phyloP scores from a whole-genome alignment of 805 yeast species.

The Gaillardinia entomophila region DNA sequence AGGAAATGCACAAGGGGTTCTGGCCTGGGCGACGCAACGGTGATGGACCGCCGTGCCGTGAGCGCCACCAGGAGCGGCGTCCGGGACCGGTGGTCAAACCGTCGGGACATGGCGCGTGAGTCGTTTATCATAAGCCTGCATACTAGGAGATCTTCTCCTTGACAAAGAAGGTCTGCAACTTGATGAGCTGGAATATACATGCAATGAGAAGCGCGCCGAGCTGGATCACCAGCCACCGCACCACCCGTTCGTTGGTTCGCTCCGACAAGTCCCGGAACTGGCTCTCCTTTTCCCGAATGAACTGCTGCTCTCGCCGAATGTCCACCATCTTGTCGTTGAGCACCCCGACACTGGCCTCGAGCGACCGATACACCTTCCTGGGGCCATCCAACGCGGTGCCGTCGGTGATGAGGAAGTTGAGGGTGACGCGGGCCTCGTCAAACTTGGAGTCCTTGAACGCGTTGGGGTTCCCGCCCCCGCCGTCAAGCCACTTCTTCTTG shows the following conservation, averaged over 20 bases:
- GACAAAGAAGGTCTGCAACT: constrained; percentile 11
- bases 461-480: constrained; percentile 6
- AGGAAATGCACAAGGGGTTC: constrained; percentile 5
- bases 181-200: constrained; percentile 16
- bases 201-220: constrained; percentile 9
- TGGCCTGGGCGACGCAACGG: not conserved
- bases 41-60: constrained; percentile 5
- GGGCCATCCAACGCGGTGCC: constrained; percentile 9
- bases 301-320: constrained; percentile 2
- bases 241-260: constrained; percentile 14
- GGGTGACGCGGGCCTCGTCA: constrained; percentile 10
- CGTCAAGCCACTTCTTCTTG: constrained; percentile 10
- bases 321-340: constrained; percentile 1
- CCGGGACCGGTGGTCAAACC: constrained; percentile 35
- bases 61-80: constrained; percentile 19
- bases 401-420: constrained; percentile 19
- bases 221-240: constrained; percentile 17
- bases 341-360: not conserved
- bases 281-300: constrained; percentile 18
- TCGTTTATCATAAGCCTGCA: not conserved
- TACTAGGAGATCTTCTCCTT: constrained; percentile 5
- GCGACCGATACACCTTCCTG: not conserved
- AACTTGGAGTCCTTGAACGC: constrained; percentile 15
- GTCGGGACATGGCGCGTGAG: too few relatives aligned
- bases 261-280: constrained; percentile 20